Evolutionary conservation across 2,329 filamentous ascomycete species (phyloP), one percentile per base, ranked within the genome.

Genomic region (Moelleriella libera): DNA sequence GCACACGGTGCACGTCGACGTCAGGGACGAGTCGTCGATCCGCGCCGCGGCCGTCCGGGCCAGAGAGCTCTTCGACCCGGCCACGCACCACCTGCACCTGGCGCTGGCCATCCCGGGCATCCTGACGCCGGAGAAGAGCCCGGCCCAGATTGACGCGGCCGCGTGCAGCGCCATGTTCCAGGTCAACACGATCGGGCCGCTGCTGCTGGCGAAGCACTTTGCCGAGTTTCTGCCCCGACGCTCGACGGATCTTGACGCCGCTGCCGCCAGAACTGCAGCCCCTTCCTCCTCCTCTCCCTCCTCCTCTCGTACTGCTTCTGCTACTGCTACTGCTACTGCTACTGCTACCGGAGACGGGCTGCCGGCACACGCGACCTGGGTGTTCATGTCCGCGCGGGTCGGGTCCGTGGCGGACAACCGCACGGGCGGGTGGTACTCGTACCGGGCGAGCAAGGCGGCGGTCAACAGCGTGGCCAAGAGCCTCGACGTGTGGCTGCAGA

Each of bases 371-470:
- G 78, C 85, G 0, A 75, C 81, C 2, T 85, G 82, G 70, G 74
- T 83, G n/a, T 77, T 77, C 57, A 84, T 88, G 79, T 82, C 83
- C 5, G 87, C 86, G 2, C 78, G 87, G 42, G 83, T 94, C 0
- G 86, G 86, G 8, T 83, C 76, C 32, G 83, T 83, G 28, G 68
- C 74, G 1, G 85, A 90, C 55, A 90, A 94, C 57, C 59, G 65
- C 2, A 68, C 81, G 0, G 87, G 86, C 2, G 87, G 87, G 0
- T 92, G 86, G 87, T 94, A 88, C 62, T 80, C 74, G 48, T 92
- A 92, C 62, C 80, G 87, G 11, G 77, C 82, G 6, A 82, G 77
- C 47, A 94, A 92, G 63, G 78, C 85, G 0, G 85, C 74, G 2
- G 78, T 90, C 4, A 87, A 82, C 53, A 82, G 82, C 57, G 49